A percentile compares a stretch with the other conserved stretches of the same genome.
Evolutionary conservation across 2,329 filamentous ascomycete species (phyloP).

Genomic region (Aphanoascus verrucosus): DNA sequence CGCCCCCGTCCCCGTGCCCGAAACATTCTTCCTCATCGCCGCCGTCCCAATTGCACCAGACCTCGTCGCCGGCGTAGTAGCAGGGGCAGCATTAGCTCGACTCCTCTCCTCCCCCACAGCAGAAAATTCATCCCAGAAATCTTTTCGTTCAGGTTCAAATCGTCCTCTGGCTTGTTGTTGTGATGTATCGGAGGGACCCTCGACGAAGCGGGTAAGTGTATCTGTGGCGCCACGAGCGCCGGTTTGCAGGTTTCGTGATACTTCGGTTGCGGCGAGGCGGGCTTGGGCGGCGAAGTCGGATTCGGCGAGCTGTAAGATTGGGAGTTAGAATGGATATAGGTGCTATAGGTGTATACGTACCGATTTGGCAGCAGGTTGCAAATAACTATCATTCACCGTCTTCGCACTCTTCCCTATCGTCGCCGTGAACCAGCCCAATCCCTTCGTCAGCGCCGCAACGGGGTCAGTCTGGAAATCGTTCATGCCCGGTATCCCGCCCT

Average conservation of each 20-base stretch:
- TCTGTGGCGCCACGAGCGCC: conserved; percentile 67
- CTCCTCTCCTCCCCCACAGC: conserved; percentile 42
- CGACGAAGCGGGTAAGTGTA: conserved; percentile 75
- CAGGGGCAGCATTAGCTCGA: conserved; percentile 20
- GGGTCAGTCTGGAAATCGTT: conserved; percentile 89
- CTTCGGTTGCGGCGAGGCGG: conserved; percentile 44
- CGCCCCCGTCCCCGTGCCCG: conserved; percentile 15
- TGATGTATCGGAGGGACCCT: conserved; percentile 50
- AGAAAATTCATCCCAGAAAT: conserved; percentile 90
- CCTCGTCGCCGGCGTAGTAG: conserved; percentile 21
- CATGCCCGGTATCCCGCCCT: conserved; percentile 54
- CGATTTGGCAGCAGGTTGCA: conserved; percentile 85
- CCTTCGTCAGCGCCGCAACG: conserved; percentile 74
- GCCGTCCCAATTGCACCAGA: conserved; percentile 51
- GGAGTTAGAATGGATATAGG: neutral
- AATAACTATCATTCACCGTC: conserved; percentile 79
- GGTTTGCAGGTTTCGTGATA: conserved; percentile 51
- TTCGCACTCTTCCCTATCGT: conserved; percentile 86
- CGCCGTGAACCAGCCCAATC: conserved; percentile 86
- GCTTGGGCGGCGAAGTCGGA: conserved; percentile 65
- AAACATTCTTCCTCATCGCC: conserved; percentile 47
- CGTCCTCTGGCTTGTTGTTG: conserved; percentile 41
- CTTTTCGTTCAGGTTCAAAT: conserved; percentile 56
- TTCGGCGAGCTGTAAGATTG: conserved; percentile 55
- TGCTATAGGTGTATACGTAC: conserved; percentile 39